Percentiles rank a stretch among this genome's conserved stretches.
phyloP scores from a whole-genome alignment of 2,329 filamentous ascomycete genomes.

The Monosporascus sp. region DNA sequence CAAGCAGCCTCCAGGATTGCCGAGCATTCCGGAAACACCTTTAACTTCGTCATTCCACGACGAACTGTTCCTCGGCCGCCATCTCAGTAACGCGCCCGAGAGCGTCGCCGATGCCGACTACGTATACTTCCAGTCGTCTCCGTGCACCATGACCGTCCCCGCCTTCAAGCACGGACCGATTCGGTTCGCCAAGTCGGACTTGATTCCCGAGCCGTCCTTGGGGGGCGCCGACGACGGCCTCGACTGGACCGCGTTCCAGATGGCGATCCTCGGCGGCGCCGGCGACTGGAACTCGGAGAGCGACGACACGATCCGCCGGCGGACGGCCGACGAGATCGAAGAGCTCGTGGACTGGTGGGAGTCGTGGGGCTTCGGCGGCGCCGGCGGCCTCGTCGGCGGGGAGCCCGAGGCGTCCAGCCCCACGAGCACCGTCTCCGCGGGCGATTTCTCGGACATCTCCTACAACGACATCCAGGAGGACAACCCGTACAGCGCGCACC shows the following conservation, averaged over 20 bases:
- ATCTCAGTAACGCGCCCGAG: slow-evolving; percentile 4
- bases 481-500: slow-evolving; percentile 20
- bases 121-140: slow-evolving; percentile 43
- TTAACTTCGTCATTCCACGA: slow-evolving; percentile 8
- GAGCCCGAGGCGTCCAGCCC: slow-evolving; percentile 26
- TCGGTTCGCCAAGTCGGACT: slow-evolving; percentile 42
- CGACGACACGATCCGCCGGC: slow-evolving; percentile 32
- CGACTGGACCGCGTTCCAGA: slow-evolving; percentile 62
- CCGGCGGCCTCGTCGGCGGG: slow-evolving; percentile 32
- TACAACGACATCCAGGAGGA: slow-evolving; percentile 23
- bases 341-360: slow-evolving; percentile 48
- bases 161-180: slow-evolving; percentile 52
- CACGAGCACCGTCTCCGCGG: slow-evolving; percentile 22
- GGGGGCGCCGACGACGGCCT: slow-evolving; percentile 42
- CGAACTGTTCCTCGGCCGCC: slow-evolving; percentile 12
- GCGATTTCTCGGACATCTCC: slow-evolving; percentile 23
- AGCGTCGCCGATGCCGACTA: slow-evolving; percentile 36
- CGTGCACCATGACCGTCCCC: slow-evolving; percentile 44
- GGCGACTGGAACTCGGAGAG: slow-evolving; percentile 45
- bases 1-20: slow-evolving; percentile 18
- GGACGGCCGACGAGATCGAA: slow-evolving; percentile 41
- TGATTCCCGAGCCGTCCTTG: slow-evolving; percentile 31
- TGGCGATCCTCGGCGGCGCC: slow-evolving; percentile 55
- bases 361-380: slow-evolving; percentile 41
- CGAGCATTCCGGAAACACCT: slow-evolving; percentile 23